Conservation (phyloP, 352 stramenopile genomes). For the Phytophthora cactorum region DNA sequence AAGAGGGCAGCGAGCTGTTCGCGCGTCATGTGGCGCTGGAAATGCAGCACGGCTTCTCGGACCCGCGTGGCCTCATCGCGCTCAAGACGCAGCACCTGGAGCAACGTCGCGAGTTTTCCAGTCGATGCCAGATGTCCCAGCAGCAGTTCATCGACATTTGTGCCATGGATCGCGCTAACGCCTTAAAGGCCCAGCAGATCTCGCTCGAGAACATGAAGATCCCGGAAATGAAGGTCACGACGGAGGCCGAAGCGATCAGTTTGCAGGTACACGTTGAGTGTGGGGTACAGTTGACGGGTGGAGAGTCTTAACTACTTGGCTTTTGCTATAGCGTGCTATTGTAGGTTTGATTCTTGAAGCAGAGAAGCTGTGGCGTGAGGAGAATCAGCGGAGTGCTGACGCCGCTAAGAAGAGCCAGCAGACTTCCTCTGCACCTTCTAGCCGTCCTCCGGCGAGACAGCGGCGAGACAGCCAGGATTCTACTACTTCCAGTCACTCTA, state of each 20-base stretch:
- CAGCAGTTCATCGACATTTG: constrained; percentile 83
- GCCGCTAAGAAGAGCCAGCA: constrained; percentile 33
- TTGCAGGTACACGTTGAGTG: constrained; percentile 48
- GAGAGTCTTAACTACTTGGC: constrained; percentile 2
- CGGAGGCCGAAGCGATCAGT: constrained; percentile 44
- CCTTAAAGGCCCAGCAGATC: constrained; percentile 72
- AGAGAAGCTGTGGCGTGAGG: constrained; percentile 68
- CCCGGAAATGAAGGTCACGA: constrained; percentile 68
- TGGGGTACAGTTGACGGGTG: not conserved
- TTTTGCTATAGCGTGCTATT: constrained; percentile 57
- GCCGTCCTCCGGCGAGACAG: constrained; percentile 21
- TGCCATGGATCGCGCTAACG: constrained; percentile 65
- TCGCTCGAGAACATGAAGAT: constrained; percentile 79
- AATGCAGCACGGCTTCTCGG: constrained; percentile 48
- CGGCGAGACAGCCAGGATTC: constrained; percentile 46
- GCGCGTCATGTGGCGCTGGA: constrained; percentile 58
- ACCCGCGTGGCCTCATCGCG: constrained; percentile 54
- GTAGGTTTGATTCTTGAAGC: constrained; percentile 73
- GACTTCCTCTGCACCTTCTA: constrained; percentile 19
- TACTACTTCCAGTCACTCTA: constrained; percentile 45
- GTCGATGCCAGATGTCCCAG: constrained; percentile 75
- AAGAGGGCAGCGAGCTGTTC: constrained; percentile 77
- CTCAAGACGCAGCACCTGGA: constrained; percentile 71
- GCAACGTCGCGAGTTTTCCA: constrained; percentile 70
- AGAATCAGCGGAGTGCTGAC: constrained; percentile 39